Evolutionary conservation across 2,329 filamentous ascomycete genomes (phyloP).

Genomic region (Alternaria ventricosa): DNA sequence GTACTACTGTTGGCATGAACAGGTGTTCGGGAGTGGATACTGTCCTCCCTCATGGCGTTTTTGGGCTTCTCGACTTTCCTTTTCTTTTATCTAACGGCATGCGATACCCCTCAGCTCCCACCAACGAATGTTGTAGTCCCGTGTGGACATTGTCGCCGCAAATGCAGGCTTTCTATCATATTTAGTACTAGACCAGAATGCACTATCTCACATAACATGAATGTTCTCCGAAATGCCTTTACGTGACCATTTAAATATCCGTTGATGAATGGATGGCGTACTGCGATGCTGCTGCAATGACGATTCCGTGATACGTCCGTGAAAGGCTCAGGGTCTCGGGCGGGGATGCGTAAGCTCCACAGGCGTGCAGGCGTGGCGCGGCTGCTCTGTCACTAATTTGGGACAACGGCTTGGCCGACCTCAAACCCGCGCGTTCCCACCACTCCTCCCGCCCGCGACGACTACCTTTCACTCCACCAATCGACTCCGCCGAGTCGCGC

Average conservation of each 20-base stretch:
- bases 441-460: constrained; percentile 11
- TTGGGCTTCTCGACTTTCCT: neutral
- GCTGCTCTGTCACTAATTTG: constrained; percentile 31
- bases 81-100: constrained; percentile 10
- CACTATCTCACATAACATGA: neutral
- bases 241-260: neutral
- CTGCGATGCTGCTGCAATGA: neutral
- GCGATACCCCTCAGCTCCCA: constrained; percentile 22
- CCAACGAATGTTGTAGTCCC: constrained; percentile 14
- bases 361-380: constrained; percentile 27
- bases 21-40: constrained; percentile 19
- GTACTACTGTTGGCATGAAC: constrained; percentile 28
- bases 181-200: constrained; percentile 21
- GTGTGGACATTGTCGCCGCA: constrained; percentile 15
- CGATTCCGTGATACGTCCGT: neutral
- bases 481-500: constrained; percentile 38
- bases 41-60: constrained; percentile 25
- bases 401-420: constrained; percentile 26
- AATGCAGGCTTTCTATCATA: constrained; percentile 9
- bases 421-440: constrained; percentile 30
- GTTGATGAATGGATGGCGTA: neutral
- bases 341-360: constrained; percentile 22
- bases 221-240: neutral
- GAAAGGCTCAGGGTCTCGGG: constrained; percentile 23
- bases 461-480: constrained; percentile 24